phyloP scores from a whole-genome alignment of 164 flowering plant species.

The Chimonanthus salicifolius region DNA sequence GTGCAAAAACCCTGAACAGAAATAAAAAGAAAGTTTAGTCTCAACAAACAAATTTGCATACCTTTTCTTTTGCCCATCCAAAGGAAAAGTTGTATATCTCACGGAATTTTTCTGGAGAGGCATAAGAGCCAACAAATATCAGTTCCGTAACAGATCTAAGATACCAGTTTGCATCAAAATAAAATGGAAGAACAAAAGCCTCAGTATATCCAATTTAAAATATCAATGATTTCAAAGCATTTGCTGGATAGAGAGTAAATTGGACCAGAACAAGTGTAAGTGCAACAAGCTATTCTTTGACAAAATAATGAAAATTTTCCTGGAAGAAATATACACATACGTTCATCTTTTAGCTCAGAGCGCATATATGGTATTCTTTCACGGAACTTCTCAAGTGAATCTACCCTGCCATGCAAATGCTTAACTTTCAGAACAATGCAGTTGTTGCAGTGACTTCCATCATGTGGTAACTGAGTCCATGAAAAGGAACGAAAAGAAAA shows the following conservation, averaged over 20 bases:
- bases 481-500: not conserved
- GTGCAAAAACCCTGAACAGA: not conserved
- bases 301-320: constrained; percentile 43
- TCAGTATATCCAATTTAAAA: not conserved
- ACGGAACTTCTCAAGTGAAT: constrained; percentile 84
- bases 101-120: constrained; percentile 75
- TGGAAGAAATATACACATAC: constrained; percentile 52
- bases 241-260: not conserved
- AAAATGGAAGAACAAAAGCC: not conserved
- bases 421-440: not conserved
- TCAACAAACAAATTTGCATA: constrained; percentile 14
- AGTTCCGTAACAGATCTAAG: constrained; percentile 2
- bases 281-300: not conserved
- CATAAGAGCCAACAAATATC: constrained; percentile 4
- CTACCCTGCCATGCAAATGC: constrained; percentile 60
- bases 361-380: constrained; percentile 84
- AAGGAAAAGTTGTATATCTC: constrained; percentile 96
- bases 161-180: not conserved
- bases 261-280: not conserved
- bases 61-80: constrained; percentile 99
- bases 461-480: not conserved
- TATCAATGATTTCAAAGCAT: not conserved
- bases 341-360: constrained; percentile 88
- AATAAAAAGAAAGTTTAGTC: not conserved
- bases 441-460: not conserved